Conservation (phyloP, 306 rosid genomes). For the Vicia faba region DNA sequence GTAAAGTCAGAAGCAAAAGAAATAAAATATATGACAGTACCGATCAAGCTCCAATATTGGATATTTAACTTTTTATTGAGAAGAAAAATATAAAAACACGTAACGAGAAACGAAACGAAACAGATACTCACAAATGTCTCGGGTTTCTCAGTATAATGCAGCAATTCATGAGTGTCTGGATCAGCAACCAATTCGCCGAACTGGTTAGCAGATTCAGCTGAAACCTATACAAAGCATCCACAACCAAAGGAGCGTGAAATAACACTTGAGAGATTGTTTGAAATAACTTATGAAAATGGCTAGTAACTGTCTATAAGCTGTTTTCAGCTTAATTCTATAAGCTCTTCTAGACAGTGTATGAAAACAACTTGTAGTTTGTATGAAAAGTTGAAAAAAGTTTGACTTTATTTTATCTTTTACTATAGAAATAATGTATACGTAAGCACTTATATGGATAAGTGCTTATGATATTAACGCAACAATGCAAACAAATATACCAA, state of each 20-base stretch:
- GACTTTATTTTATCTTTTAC: background rate
- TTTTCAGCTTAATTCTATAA: too few relatives aligned
- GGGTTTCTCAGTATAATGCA: slow-evolving; percentile 98
- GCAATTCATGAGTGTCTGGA: slow-evolving; percentile 79
- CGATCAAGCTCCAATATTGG: background rate
- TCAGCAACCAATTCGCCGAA: slow-evolving; percentile 96
- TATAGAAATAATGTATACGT: background rate
- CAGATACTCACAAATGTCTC: slow-evolving; percentile 79
- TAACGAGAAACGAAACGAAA: slow-evolving; percentile 28
- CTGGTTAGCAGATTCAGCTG: slow-evolving; percentile 83
- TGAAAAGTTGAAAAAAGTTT: background rate
- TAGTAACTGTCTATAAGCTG: too few relatives aligned
- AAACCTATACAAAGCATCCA: slow-evolving; percentile 61
- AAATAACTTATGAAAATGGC: too few relatives aligned
- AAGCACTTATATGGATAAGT: background rate
- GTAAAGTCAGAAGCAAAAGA: slow-evolving; percentile 21
- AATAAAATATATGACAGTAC: background rate
- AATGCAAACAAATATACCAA: background rate
- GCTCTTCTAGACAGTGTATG: background rate
- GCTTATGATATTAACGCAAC: background rate
- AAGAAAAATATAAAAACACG: background rate
- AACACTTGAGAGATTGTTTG: too few relatives aligned
- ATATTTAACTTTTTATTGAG: background rate
- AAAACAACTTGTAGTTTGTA: background rate
- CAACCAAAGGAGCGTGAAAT: slow-evolving; percentile 16